Base-by-base conservation (phyloP, 1,284 basidiomycete species). In the Ganoderma meredithae region DNA sequence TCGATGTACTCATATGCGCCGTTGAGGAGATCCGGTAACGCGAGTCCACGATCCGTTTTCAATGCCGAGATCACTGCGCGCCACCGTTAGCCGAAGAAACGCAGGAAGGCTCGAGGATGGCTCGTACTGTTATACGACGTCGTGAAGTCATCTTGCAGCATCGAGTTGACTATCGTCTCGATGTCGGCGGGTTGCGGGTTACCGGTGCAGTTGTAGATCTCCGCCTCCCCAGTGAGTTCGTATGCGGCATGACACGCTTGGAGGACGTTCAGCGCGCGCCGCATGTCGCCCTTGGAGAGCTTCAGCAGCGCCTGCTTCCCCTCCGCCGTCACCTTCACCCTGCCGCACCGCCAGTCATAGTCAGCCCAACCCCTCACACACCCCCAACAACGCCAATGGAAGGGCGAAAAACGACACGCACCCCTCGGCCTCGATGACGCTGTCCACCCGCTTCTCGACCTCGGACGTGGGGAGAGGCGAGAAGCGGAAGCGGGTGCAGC, bases 171-270 rank as follows among this genome's bases (percentile, higher is more conserved):
- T 39, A 99, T 94, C 6, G 89, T 88, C 77, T 97, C 95, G 62
- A 99, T 95, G 79, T 99, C 97, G 33, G 88, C 86, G 0, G 98
- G 98, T 77, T 98, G 96, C 17, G 98, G 98, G 73, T 92, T 96
- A 31, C 98, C 98, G 0, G 98, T 99, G 78, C 97, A 99, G 72
- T 93, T 95, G 81, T 99, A 99, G 22, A 99, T 91, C 69, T 97
- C 96, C 0, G 90, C 90, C 81, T 98, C 96, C 73, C 95, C 94
- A 41, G 92, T 91, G 4, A 86, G 79, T 58, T 97, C 95, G 78
- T 98, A 98, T 1, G 97, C 98, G 19, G 98, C 97, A 79, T 99
- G 95, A 76, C 97, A 99, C 1, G 98, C 98, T 84, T 99, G 97
- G 12, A 99, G 84, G 47, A 99, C 92, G 77, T 98, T 99, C 55